These are phyloP conservation scores for Emiliania huxleyi DNA, from an alignment of 78 protist species.

Conservation along the genomic window DNA sequence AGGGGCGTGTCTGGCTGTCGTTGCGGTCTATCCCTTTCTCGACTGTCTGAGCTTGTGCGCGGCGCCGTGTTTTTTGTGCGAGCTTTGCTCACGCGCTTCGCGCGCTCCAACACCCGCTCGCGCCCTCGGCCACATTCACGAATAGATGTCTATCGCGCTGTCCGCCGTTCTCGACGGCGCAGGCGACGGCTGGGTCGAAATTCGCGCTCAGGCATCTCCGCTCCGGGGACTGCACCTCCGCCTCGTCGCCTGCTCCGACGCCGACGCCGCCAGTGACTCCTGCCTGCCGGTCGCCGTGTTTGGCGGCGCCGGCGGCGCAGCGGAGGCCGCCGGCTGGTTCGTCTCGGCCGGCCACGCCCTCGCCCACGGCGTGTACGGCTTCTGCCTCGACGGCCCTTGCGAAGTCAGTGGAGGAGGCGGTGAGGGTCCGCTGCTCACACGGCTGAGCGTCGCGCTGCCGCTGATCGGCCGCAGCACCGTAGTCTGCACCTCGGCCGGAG, in stretches of 20 bases:
- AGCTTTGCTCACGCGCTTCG: too few species aligned
- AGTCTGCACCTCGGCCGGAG: not conserved
- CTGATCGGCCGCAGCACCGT: not conserved
- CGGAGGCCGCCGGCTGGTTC: not conserved
- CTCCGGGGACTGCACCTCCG: not conserved
- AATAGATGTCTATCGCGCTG: too few species aligned
- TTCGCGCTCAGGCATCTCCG: not conserved
- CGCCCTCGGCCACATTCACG: too few species aligned
- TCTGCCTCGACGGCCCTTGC: not conserved
- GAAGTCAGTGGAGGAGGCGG: too few species aligned
- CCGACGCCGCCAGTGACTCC: not conserved
- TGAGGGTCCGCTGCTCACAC: not conserved
- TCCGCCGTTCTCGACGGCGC: not conserved
- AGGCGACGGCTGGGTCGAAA: not conserved
- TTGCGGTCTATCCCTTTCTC: too few species aligned
- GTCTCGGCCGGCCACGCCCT: not conserved
- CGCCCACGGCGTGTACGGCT: not conserved
- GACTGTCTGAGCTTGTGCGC: too few species aligned
- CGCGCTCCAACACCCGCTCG: too few species aligned
- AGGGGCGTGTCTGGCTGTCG: too few species aligned
- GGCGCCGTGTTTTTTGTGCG: too few species aligned
- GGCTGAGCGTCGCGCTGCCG: not conserved
- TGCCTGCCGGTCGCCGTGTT: not conserved
- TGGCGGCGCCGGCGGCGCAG: not conserved
- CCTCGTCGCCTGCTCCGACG: not conserved